Conservation (phyloP, 306 rosid genomes). For the Dalbergia cochinchinensis region DNA sequence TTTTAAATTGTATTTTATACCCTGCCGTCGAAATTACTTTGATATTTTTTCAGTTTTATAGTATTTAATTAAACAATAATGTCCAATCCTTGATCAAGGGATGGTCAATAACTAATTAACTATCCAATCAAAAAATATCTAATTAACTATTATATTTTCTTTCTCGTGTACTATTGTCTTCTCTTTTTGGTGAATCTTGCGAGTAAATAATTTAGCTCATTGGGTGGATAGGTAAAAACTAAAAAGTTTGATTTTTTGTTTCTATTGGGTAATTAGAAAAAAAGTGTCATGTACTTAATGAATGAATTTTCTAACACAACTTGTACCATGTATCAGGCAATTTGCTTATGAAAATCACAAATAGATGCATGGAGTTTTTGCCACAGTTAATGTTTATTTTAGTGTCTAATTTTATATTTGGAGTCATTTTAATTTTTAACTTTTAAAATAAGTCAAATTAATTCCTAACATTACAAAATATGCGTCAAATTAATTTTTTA, state of each 20-base stretch:
- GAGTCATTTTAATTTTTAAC: no score
- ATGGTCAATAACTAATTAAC: not conserved
- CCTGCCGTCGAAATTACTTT: not conserved
- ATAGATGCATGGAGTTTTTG: no score
- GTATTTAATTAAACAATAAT: not conserved
- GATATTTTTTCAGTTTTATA: not conserved
- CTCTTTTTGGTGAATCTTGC: not conserved
- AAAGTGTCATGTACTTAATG: not conserved
- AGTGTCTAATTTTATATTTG: no score
- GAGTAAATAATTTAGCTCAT: not conserved
- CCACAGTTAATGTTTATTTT: no score
- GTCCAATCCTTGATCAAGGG: not conserved
- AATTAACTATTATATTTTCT: no score
- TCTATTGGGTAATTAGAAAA: no score
- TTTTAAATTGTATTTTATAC: not conserved
- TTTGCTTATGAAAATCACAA: no score
- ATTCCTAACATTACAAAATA: no score
- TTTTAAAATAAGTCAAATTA: no score
- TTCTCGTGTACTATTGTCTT: no score
- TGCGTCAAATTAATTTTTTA: no score
- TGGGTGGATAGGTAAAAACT: not conserved
- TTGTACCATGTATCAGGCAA: not conserved
- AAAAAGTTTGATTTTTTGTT: not conserved
- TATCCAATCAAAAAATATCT: no score
- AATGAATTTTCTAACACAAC: not conserved